Evolutionary conservation across 305 asterid genomes (phyloP).

Genomic region (Fraxinus angustifolia): DNA sequence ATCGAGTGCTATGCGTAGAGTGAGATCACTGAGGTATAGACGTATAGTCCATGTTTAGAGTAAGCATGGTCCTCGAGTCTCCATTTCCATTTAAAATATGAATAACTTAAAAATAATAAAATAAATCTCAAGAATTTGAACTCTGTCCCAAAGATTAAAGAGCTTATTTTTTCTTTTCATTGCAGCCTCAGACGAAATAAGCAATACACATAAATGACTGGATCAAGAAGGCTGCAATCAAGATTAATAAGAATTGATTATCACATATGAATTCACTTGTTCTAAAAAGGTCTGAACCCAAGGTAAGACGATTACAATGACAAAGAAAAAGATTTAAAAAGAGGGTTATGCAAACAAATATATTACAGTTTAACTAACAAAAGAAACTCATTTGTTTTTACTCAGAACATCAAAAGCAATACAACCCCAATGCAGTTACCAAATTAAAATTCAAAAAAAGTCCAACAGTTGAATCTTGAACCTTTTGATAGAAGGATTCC

Average conservation of each 20-base stretch:
- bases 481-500: conserved; percentile 29
- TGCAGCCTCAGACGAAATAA: neutral
- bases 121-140: neutral
- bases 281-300: neutral
- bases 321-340: neutral
- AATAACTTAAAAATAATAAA: neutral
- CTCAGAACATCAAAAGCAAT: conserved; percentile 26
- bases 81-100: neutral
- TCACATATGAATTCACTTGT: neutral
- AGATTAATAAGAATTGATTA: neutral
- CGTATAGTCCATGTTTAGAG: neutral
- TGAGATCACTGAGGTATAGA: neutral
- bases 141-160: neutral
- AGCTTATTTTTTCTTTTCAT: neutral
- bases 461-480: conserved; percentile 14
- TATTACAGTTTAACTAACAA: conserved; percentile 14
- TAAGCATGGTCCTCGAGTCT: neutral
- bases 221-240: neutral
- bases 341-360: conserved; percentile 7
- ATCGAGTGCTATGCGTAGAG: neutral
- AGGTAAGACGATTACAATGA: neutral
- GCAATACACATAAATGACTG: neutral
- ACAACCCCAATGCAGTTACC: conserved; percentile 12
- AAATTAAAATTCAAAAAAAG: conserved; percentile 17
- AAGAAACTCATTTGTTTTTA: conserved; percentile 13